Conservation (phyloP, 495 filamentous ascomycete genomes). For the Hamigera avellanea region DNA sequence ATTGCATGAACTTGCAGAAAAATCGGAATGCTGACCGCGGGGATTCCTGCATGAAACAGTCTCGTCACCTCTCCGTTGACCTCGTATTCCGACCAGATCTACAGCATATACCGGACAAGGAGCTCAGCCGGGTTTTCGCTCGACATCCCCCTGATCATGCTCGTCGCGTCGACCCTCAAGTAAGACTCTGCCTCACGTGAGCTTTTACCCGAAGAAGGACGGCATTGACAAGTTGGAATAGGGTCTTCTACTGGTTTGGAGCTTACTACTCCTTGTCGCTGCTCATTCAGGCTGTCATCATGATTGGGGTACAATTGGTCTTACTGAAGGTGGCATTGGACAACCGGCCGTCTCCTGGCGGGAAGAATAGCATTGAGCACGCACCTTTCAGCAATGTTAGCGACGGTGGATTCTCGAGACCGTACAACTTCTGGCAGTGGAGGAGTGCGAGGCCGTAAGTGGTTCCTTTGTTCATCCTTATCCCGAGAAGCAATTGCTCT, state of each 20-base stretch:
- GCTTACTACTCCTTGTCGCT: slow-evolving; percentile 71
- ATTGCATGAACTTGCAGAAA: not conserved
- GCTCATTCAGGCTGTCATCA: slow-evolving; percentile 75
- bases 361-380: slow-evolving; percentile 40
- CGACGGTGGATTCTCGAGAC: slow-evolving; percentile 34
- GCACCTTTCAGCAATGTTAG: slow-evolving; percentile 26
- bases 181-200: slow-evolving; percentile 25
- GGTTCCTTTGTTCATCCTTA: not conserved
- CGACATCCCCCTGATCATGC: slow-evolving; percentile 96
- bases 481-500: too few relatives aligned
- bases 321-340: slow-evolving; percentile 85
- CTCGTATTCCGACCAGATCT: slow-evolving; percentile 85
- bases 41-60: slow-evolving; percentile 14
- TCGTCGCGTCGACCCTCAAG: slow-evolving; percentile 85
- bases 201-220: not conserved
- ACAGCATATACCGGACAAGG: slow-evolving; percentile 69
- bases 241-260: slow-evolving; percentile 91
- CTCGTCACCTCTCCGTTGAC: slow-evolving; percentile 74
- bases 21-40: slow-evolving; percentile 9
- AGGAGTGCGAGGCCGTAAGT: slow-evolving; percentile 62
- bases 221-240: slow-evolving; percentile 16
- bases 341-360: slow-evolving; percentile 59
- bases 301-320: slow-evolving; percentile 70
- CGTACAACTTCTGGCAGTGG: slow-evolving; percentile 96
- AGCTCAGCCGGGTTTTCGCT: slow-evolving; percentile 81